Percentiles rank a stretch among this genome's conserved stretches.
Conservation (phyloP, 2,329 filamentous ascomycete species). For the Trichocomaceae sp. region DNA sequence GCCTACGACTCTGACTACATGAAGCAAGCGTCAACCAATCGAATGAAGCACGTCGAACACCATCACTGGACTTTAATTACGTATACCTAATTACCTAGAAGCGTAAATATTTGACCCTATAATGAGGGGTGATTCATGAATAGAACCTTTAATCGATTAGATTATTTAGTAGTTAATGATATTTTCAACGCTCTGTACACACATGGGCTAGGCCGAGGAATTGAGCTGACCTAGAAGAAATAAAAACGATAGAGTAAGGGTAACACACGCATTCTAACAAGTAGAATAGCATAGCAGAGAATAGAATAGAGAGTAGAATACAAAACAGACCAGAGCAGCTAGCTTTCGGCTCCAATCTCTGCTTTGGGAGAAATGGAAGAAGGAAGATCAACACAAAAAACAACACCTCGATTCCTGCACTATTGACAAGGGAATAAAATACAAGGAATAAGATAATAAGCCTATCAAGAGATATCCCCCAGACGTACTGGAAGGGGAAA, state of each 20-base stretch:
- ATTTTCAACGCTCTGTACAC: neutral
- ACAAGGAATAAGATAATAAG: constrained; percentile 2
- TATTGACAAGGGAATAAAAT: constrained; percentile 11
- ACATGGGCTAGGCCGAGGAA: neutral
- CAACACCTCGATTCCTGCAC: constrained; percentile 6
- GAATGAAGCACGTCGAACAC: too few species aligned
- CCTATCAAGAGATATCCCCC: neutral
- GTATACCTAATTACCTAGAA: too few species aligned
- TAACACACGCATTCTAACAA: neutral
- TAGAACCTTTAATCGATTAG: too few species aligned
- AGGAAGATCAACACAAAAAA: neutral
- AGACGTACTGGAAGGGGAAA: too few species aligned
- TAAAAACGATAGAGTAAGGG: neutral
- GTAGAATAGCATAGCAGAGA: neutral
- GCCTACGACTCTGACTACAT: too few species aligned
- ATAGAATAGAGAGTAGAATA: neutral
- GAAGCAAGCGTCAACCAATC: too few species aligned
- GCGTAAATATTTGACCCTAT: too few species aligned
- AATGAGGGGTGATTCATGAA: too few species aligned
- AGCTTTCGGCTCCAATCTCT: neutral
- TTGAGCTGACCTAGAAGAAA: neutral
- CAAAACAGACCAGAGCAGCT: neutral
- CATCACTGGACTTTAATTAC: too few species aligned
- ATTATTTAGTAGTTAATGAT: too few species aligned
- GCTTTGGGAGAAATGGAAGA: neutral